These are phyloP conservation scores for Nyssa sinensis DNA, from an alignment of 148 eudicot species.

Conservation along the genomic window DNA sequence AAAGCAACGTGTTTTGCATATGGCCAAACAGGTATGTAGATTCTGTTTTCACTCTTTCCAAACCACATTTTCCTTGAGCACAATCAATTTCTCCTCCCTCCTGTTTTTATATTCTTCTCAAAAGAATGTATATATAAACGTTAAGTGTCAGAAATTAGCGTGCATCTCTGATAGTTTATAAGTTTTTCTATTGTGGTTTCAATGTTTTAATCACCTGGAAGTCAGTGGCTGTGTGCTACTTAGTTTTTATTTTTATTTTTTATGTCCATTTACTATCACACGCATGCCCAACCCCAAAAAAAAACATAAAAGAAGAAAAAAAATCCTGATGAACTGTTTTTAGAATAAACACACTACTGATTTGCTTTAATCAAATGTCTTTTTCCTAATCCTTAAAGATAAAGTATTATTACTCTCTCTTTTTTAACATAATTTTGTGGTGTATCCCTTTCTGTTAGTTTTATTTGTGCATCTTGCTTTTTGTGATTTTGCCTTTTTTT, in stretches of 20 bases:
- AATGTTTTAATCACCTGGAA: not conserved
- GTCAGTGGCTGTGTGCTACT: not conserved
- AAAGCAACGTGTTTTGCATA: constrained; percentile 99
- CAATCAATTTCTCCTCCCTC: too few species aligned
- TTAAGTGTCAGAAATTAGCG: too few species aligned
- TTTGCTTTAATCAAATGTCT: not conserved
- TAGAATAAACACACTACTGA: too few species aligned
- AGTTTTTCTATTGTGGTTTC: not conserved
- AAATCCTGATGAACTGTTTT: too few species aligned
- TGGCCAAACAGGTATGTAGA: constrained; percentile 86
- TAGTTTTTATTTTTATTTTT: not conserved
- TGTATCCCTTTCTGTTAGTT: not conserved
- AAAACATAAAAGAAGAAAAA: too few species aligned
- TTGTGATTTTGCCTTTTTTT: too few species aligned
- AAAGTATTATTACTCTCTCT: too few species aligned
- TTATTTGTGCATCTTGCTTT: not conserved
- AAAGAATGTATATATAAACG: too few species aligned
- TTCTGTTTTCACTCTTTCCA: too few species aligned
- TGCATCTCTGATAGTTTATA: not conserved
- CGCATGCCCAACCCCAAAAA: not conserved
- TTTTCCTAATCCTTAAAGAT: not conserved
- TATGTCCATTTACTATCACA: too few species aligned
- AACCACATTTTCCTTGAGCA: too few species aligned
- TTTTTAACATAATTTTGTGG: not conserved
- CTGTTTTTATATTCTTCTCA: too few species aligned